Percentiles rank a stretch among this genome's conserved stretches.
Conservation (phyloP, 2,329 filamentous ascomycete species). For the Colletotrichum orchidophilum region DNA sequence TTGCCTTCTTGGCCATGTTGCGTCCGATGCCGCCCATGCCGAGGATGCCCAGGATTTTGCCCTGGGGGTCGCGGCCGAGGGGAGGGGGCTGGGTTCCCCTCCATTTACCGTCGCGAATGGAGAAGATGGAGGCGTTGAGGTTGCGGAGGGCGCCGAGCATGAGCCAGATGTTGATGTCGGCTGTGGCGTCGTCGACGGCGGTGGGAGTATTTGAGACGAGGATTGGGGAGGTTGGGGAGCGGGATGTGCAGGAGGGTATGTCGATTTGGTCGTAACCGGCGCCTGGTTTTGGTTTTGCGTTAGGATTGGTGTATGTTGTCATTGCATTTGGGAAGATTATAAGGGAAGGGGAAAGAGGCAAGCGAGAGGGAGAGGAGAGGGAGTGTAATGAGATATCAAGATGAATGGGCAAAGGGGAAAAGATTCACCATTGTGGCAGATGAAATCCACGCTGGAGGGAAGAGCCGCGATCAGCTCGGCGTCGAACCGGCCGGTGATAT, state of each 20-base stretch:
- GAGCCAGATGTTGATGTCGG: conserved; percentile 82
- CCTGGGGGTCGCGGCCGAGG: conserved; percentile 79
- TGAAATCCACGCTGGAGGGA: conserved; percentile 62
- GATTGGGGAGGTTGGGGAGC: conserved; percentile 58
- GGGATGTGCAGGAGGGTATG: conserved; percentile 74
- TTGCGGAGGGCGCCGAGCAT: conserved; percentile 82
- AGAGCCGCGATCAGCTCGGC: conserved; percentile 71
- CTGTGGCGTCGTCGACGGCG: conserved; percentile 84
- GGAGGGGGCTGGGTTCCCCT: conserved; percentile 65
- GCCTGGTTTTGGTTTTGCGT: conserved; percentile 52
- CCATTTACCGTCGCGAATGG: conserved; percentile 75
- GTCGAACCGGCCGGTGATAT: conserved; percentile 76
- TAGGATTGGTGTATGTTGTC: too few species aligned
- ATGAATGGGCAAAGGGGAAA: neutral
- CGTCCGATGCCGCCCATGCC: conserved; percentile 89
- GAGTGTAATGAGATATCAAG: too few species aligned
- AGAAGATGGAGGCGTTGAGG: conserved; percentile 72
- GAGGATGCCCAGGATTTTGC: conserved; percentile 81
- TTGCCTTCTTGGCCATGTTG: conserved; percentile 78
- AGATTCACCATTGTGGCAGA: conserved; percentile 68
- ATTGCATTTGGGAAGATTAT: too few species aligned
- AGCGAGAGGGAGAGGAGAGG: too few species aligned
- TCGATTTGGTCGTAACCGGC: conserved; percentile 90
- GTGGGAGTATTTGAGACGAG: conserved; percentile 84
- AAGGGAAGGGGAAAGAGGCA: too few species aligned